Evolutionary conservation across 441 rosid genomes (phyloP).

Genomic region (Jatropha multifida): DNA sequence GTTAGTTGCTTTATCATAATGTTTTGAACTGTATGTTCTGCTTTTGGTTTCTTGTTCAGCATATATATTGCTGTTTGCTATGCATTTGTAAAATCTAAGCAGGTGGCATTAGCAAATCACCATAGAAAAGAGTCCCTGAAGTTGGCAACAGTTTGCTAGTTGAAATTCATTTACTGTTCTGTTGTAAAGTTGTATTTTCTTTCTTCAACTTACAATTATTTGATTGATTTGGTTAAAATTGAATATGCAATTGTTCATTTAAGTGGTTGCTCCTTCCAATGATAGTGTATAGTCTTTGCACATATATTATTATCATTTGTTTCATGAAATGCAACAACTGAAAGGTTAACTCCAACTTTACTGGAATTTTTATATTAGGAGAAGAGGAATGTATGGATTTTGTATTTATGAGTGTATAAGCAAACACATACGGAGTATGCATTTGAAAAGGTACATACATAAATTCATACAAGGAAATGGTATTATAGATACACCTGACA

Average conservation of each 20-base stretch:
- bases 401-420: neutral
- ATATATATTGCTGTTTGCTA: neutral
- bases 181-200: neutral
- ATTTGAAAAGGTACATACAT: neutral
- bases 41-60: neutral
- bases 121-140: neutral
- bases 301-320: neutral
- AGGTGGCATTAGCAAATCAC: neutral
- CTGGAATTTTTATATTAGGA: neutral
- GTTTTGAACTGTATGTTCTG: neutral
- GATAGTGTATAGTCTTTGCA: neutral
- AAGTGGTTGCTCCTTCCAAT: neutral
- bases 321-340: neutral
- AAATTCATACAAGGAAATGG: neutral
- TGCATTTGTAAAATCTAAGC: neutral
- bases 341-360: neutral
- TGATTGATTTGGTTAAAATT: neutral
- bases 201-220: neutral
- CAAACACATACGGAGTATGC: neutral
- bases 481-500: neutral
- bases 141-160: neutral
- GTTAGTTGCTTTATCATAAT: slow-evolving; percentile 31
- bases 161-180: neutral
- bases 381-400: neutral
- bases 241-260: neutral